A percentile compares a stretch with the other conserved stretches of the same genome.
phyloP scores from a whole-genome alignment of 345 rosid genomes.

The Boechera divaricarpa region DNA sequence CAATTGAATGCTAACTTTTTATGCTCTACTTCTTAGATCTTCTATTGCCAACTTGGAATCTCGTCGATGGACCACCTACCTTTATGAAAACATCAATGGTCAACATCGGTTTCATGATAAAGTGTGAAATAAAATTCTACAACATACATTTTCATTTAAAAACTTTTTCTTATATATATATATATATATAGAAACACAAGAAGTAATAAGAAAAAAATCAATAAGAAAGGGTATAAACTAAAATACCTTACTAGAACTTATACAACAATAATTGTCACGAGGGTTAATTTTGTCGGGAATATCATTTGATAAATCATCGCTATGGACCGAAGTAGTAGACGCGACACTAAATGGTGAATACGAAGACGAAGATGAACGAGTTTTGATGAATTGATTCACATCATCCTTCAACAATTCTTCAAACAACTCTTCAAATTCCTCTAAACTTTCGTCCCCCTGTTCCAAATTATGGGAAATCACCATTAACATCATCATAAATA shows the following conservation, averaged over 20 bases:
- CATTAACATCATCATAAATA: not conserved
- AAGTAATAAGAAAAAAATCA: not conserved
- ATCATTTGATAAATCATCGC: not conserved
- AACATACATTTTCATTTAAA: not conserved
- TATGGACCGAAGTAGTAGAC: not conserved
- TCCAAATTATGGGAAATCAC: not conserved
- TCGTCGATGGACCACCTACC: conserved; percentile 35
- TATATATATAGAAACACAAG: not conserved
- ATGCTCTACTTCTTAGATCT: conserved; percentile 29
- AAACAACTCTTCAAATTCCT: conserved; percentile 40
- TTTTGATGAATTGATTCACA: conserved; percentile 27
- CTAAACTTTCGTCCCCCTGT: conserved; percentile 43
- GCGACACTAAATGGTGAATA: conserved; percentile 5
- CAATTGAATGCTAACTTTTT: not conserved
- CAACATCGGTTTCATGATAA: conserved; percentile 25
- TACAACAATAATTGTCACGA: not conserved
- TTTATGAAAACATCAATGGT: conserved; percentile 26
- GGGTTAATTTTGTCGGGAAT: not conserved
- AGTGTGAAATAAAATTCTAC: not conserved
- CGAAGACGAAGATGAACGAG: conserved; percentile 12
- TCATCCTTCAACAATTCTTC: conserved; percentile 41
- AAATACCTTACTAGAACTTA: conserved; percentile 34
- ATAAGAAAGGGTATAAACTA: not conserved
- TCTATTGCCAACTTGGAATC: conserved; percentile 25
- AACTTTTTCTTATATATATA: not conserved